Evolutionary conservation across 129 eudicot species (phyloP).

Genomic region (Flaveria trinervia): DNA sequence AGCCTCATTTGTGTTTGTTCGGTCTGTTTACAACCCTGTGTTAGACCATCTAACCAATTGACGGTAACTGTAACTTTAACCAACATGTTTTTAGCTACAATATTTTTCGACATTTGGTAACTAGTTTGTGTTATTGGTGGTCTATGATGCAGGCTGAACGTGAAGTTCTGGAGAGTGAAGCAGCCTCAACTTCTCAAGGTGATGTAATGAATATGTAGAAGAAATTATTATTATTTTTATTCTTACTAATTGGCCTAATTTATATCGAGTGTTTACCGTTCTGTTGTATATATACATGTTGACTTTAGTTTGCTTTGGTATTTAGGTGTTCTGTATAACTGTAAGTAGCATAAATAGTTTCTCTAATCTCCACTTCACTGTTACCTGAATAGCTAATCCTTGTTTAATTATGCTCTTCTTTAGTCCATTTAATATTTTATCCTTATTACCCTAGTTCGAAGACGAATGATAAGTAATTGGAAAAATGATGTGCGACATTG

Average conservation of each 20-base stretch:
- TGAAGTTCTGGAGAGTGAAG: constrained; percentile 42
- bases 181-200: constrained; percentile 37
- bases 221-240: constrained; percentile 30
- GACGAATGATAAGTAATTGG: too few species aligned
- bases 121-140: background rate
- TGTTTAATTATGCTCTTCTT: background rate
- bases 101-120: background rate
- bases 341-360: background rate
- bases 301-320: constrained; percentile 18
- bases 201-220: constrained; percentile 39
- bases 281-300: constrained; percentile 10
- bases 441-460: background rate
- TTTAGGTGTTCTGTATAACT: constrained; percentile 19
- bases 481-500: too few species aligned
- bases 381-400: background rate
- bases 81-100: background rate
- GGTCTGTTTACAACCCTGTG: background rate
- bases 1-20: background rate
- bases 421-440: background rate
- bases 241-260: constrained; percentile 5
- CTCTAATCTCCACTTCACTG: background rate
- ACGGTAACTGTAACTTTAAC: background rate
- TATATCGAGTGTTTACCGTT: background rate
- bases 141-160: constrained; percentile 63
- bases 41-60: background rate